Percentiles rank a stretch among this genome's conserved stretches.
These are phyloP conservation scores for Pythium grandisporangium DNA, from an alignment of 352 stramenopile genomes.

Conservation along the genomic window DNA sequence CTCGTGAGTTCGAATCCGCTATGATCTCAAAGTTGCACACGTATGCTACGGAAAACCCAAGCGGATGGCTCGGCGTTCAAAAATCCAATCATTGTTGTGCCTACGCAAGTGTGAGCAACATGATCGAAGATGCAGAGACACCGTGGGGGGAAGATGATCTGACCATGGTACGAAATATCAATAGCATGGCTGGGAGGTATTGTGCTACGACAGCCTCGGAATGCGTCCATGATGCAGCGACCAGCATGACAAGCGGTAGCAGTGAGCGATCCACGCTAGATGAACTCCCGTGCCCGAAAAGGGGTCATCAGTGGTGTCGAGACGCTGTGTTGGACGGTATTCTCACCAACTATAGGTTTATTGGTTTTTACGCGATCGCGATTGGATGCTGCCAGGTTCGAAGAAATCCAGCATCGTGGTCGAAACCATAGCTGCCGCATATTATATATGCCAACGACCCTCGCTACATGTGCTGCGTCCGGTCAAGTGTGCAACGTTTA, in stretches of 20 bases:
- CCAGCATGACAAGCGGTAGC: too few species aligned
- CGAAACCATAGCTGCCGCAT: too few species aligned
- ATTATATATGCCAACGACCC: too few species aligned
- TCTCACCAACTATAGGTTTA: slow-evolving; percentile 30
- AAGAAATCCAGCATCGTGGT: too few species aligned
- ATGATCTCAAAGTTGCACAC: slow-evolving; percentile 28
- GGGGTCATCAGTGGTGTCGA: slow-evolving; percentile 34
- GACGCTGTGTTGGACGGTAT: slow-evolving; percentile 31
- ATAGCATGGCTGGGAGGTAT: slow-evolving; percentile 26
- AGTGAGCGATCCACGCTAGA: too few species aligned
- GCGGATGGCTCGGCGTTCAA: slow-evolving; percentile 31
- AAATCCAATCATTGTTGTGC: slow-evolving; percentile 46
- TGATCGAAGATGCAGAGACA: slow-evolving; percentile 8
- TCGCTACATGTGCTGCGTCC: too few species aligned
- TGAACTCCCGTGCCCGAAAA: slow-evolving; percentile 23
- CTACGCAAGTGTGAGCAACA: slow-evolving; percentile 19
- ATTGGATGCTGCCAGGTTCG: slow-evolving; percentile 22
- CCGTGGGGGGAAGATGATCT: slow-evolving; percentile 28
- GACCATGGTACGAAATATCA: slow-evolving; percentile 20
- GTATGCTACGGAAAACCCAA: slow-evolving; percentile 16
- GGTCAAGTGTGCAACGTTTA: too few species aligned
- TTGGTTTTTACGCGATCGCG: slow-evolving; percentile 30
- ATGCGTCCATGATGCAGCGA: too few species aligned
- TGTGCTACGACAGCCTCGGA: slow-evolving; percentile 20
- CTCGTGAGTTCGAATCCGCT: slow-evolving; percentile 30